Evolutionary conservation across 768 basidiomycete species (phyloP).

Genomic region (Thelephora ganbajun): DNA sequence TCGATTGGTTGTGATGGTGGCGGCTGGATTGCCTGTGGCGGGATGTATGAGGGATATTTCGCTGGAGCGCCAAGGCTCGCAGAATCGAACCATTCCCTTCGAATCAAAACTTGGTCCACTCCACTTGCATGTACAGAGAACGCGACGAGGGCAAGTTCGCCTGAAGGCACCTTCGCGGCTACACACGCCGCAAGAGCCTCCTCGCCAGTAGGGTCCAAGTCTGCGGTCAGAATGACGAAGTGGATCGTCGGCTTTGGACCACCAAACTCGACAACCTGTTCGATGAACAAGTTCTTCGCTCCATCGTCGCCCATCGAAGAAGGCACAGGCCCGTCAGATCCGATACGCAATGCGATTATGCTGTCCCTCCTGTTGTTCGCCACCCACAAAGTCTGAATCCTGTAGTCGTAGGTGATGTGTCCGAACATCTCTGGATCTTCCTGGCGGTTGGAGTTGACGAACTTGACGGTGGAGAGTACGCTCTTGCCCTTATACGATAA

Average conservation of each 20-base stretch:
- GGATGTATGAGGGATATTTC: constrained; percentile 44
- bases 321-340: constrained; percentile 44
- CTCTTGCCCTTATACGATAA: constrained; percentile 61
- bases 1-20: constrained; percentile 13
- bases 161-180: constrained; percentile 64
- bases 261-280: constrained; percentile 72
- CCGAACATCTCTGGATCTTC: constrained; percentile 84
- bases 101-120: constrained; percentile 77
- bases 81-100: constrained; percentile 74
- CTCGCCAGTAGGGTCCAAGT: constrained; percentile 70
- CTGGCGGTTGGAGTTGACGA: constrained; percentile 44
- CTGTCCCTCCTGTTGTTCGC: constrained; percentile 79
- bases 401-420: constrained; percentile 71
- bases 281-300: constrained; percentile 46
- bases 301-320: constrained; percentile 40
- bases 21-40: constrained; percentile 11
- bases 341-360: constrained; percentile 67
- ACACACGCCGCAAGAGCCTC: constrained; percentile 77
- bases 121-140: constrained; percentile 86
- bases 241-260: constrained; percentile 81
- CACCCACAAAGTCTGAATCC: constrained; percentile 80
- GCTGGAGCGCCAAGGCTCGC: constrained; percentile 40
- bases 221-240: constrained; percentile 77
- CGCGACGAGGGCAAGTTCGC: constrained; percentile 69
- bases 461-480: constrained; percentile 68